Evolutionary conservation across 768 basidiomycete genomes (phyloP), one percentile per base, ranked within the genome.

Genomic region (Lentinula boryana): DNA sequence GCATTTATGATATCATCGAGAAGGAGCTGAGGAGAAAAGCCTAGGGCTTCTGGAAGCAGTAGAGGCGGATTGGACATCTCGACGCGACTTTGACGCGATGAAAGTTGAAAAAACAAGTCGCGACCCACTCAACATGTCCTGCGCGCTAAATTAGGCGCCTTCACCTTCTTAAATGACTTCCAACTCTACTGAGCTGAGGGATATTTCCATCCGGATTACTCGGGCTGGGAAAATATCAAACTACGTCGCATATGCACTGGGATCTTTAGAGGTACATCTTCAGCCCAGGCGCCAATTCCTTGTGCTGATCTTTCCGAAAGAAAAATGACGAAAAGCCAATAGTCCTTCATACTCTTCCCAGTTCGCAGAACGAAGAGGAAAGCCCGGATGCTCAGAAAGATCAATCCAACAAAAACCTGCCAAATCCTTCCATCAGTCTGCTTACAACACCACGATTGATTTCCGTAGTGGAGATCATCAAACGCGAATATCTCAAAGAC

Each of bases 1-100:
- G 85, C 84, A 74, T 93, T 91, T 65, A 93, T 87, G 50, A 94
- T 87, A 63, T 95, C 90, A 72, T 95, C 92, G 1, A 94, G 85
- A 3, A 95, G 76, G 18, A 89, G 82, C 65, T 94, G 89, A 0
- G 92, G 93, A 0, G 90, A 86, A 67, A 93, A 94, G 0, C 90
- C 89, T 2, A 95, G 81, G 13, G 91, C 82, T 72, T 95, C 87
- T 0, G 85, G 83, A 0, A 89, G 72, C 5, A 89, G 78, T 3
- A 85, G 75, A 5, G 83, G 78, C 3, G 77, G 38, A 27, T 35
- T 49, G 38, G 43, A 44, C 50, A 21, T 50, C 8, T 54, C 35
- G 35, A 40, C 38, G 15, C 48, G 35, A 44, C 21, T 51, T 58
- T 49, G 49, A 52, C 58, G 58, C 58, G 58, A 33, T 52, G 32